A percentile compares a stretch with the other conserved stretches of the same genome.
phyloP scores from a whole-genome alignment of 179 eudicot genomes.

The Vitellaria paradoxa region DNA sequence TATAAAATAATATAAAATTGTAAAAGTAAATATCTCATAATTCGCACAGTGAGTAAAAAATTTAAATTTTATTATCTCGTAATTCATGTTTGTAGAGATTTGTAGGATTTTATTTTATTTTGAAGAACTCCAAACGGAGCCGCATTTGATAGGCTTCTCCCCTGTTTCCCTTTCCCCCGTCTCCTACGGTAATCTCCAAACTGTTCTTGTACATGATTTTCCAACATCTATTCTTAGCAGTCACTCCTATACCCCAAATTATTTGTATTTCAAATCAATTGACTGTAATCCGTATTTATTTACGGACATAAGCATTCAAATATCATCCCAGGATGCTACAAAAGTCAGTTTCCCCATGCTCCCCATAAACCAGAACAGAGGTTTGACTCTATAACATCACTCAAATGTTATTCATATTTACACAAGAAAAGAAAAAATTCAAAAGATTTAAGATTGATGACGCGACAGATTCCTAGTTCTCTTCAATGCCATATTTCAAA shows the following conservation, averaged over 20 bases:
- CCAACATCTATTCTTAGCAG: neutral
- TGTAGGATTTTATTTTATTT: too few species aligned
- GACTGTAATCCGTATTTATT: neutral
- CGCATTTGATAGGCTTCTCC: too few species aligned
- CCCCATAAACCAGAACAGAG: neutral
- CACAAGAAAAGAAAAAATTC: conserved; percentile 11
- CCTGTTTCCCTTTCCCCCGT: neutral
- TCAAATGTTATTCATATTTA: conserved; percentile 4
- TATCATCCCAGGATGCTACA: neutral
- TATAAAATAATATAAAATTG: too few species aligned
- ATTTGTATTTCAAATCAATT: neutral
- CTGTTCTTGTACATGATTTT: too few species aligned
- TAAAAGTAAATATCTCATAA: too few species aligned
- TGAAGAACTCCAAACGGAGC: too few species aligned
- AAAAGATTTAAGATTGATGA: conserved; percentile 3
- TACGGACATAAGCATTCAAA: conserved; percentile 3
- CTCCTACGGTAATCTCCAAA: neutral
- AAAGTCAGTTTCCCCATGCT: conserved; percentile 6
- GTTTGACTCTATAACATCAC: too few species aligned
- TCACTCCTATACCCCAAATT: neutral
- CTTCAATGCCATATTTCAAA: too few species aligned
- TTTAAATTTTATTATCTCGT: too few species aligned
- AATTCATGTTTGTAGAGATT: too few species aligned
- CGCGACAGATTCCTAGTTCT: conserved; percentile 10
- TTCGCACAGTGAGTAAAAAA: too few species aligned